phyloP scores from a whole-genome alignment of 441 rosid genomes.

The Brassica hybrid region DNA sequence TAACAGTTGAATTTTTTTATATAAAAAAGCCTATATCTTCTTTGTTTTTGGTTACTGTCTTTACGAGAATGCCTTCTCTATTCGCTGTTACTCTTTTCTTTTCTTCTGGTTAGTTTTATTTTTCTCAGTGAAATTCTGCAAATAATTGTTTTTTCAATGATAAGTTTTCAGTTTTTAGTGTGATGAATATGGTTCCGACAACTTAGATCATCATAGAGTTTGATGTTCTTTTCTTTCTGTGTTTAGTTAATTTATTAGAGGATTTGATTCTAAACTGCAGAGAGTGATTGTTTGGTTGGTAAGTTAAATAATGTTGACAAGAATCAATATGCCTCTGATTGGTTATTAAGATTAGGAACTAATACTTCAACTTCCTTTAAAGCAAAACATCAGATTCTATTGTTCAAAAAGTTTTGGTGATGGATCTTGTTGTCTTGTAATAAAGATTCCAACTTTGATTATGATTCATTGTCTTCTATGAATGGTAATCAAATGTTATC shows the following conservation, averaged over 20 bases:
- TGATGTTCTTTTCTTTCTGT: slow-evolving; percentile 2
- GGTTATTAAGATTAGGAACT: slow-evolving; percentile 16
- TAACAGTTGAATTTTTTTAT: background rate
- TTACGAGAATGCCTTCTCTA: slow-evolving; percentile 18
- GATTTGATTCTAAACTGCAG: slow-evolving; percentile 2
- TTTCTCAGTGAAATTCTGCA: background rate
- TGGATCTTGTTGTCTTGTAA: slow-evolving; percentile 29
- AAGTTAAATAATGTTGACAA: background rate
- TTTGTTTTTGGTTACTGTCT: background rate
- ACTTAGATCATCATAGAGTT: background rate
- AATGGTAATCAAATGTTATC: background rate
- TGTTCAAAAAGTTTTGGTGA: slow-evolving; percentile 19
- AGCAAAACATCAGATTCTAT: slow-evolving; percentile 39
- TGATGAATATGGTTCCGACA: slow-evolving; percentile 13
- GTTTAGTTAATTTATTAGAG: background rate
- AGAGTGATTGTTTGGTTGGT: slow-evolving; percentile 19
- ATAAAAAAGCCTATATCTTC: slow-evolving; percentile 9
- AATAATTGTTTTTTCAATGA: background rate
- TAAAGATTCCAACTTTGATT: slow-evolving; percentile 23
- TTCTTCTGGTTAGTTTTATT: slow-evolving; percentile 35
- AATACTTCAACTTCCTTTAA: slow-evolving; percentile 30
- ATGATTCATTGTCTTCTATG: slow-evolving; percentile 6
- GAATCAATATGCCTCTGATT: slow-evolving; percentile 22
- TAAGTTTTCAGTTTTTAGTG: background rate
- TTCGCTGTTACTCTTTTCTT: background rate